These are phyloP conservation scores for Mycena filopes DNA, from an alignment of 768 basidiomycete species.

Conservation along the genomic window DNA sequence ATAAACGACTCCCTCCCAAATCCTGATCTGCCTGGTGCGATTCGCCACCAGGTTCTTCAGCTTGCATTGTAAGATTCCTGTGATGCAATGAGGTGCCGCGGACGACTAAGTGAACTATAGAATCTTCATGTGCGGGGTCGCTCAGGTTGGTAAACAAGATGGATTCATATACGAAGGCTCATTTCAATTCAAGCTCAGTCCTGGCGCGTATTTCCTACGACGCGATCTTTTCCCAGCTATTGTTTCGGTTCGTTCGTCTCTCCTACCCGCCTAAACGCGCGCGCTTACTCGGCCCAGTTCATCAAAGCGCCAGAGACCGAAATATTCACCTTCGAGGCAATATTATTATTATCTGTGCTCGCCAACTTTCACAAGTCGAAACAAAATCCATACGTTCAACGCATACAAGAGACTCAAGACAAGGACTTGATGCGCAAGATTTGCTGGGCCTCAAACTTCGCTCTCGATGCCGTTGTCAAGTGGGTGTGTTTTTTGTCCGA, in stretches of 20 bases:
- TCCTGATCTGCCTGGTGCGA: slow-evolving; percentile 49
- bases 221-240: slow-evolving; percentile 69
- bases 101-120: slow-evolving; percentile 15
- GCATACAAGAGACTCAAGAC: slow-evolving; percentile 60
- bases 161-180: neutral
- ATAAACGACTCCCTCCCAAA: slow-evolving; percentile 61
- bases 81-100: too few species aligned
- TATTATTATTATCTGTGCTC: slow-evolving; percentile 68
- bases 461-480: slow-evolving; percentile 63
- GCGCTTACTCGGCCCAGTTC: slow-evolving; percentile 44
- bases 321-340: slow-evolving; percentile 67
- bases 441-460: slow-evolving; percentile 65
- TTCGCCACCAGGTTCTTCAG: slow-evolving; percentile 66
- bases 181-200: slow-evolving; percentile 59
- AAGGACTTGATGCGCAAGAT: slow-evolving; percentile 64
- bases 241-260: slow-evolving; percentile 50
- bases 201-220: slow-evolving; percentile 77
- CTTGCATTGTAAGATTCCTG: slow-evolving; percentile 52
- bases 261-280: neutral
- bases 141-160: slow-evolving; percentile 35
- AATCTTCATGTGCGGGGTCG: slow-evolving; percentile 67
- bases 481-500: slow-evolving; percentile 39
- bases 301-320: slow-evolving; percentile 66
- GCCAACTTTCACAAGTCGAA: slow-evolving; percentile 80
- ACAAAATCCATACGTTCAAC: slow-evolving; percentile 72